Base-by-base conservation (phyloP, 352 stramenopile genomes). In the Elongisporangium anandrum region DNA sequence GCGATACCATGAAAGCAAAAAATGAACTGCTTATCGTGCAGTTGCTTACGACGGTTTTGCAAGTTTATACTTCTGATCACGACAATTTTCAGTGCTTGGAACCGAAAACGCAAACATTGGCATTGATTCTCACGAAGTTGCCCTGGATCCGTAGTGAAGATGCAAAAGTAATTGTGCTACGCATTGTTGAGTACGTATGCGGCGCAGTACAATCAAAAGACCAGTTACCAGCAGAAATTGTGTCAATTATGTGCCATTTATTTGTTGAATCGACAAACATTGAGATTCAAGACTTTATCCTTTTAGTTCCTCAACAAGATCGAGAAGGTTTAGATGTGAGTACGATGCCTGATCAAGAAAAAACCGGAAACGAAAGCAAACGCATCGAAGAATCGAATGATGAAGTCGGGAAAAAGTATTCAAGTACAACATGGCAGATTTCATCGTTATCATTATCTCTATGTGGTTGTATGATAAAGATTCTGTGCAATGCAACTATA, bases 131-230 rank as follows among this genome's bases (percentile, higher is more conserved):
- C 54, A 85, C 78, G 15, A 90, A 87, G 56, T 57, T 94, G 0
- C 78, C 76, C 5, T 68, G 66, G 23, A 83, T 87, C 3, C 47
- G 34, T 3, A 87, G 79, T 23, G 84, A 78, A 41, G 76, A 88
- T 52, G 74, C 79, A 3, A 72, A 79, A 48, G 69, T 88, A 15
- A 89, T 91, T 59, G 86, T 89, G 8, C 67, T 94, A 21, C 71
- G 79, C 17, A 84, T 90, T 21, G 81, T 88, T n/a, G 81, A 94
- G 59, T 90, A 91, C 45, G 79, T 90, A 10, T 90, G 81, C 52
- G 81, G 73, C 20, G 68, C 76, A 29, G 81, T 78, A 29, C 72
- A 69, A 38, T 49, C 69, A 16, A 75, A 88, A 2, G 67, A 67
- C 2, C 50, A 68, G 7, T 54, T 87, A 17, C 74, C 81, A 21